Base-by-base conservation (phyloP, 2,329 filamentous ascomycete genomes). In the Hymenoscyphus salicellus region DNA sequence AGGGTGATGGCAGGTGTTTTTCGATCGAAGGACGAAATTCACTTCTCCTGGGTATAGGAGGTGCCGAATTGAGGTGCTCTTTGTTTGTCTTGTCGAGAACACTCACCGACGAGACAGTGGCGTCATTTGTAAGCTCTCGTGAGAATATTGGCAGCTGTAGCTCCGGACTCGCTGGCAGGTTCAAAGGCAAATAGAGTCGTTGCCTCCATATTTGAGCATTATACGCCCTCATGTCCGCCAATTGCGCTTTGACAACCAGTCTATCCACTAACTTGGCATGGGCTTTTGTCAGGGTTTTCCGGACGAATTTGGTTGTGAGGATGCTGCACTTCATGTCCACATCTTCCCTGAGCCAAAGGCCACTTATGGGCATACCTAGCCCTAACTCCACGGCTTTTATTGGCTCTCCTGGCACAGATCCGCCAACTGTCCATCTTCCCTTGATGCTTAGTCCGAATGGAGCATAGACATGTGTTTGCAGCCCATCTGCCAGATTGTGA, bases 401-500 rank as follows among this genome's bases (percentile, higher is more conserved):
- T 0, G 86, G 84, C 76, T 95, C 91, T n/a, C 89, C 90, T 0
- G 88, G 88, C 52, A 90, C 78, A 11, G 84, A 86, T 10, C 92
- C 92, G 57, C 85, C 86, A 4, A 97, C 81, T 11, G 83, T 87
- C 91, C 91, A 96, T 77, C 89, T 89, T 59, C 86, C 88, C 66
- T 87, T 86, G 70, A 95, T 90, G 67, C 95, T 88, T 60, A 96
- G 83, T 11, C 91, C 91, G 73, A 92, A 84, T 0, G 92, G 91
- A 2, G 92, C 92, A 72, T 92, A 93, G 71, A 89, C 88, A 75
- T 96, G 92, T 16, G 92, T 95, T 78, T 92, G 88, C 33, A 96
- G 77, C 3, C 92, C 92, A 64, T 84, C 80, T 4, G 86, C 80
- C 23, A 92, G 80, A 73, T 95, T 85, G 76, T 92, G 85, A 75